phyloP scores from a whole-genome alignment of 148 eudicot genomes.

The Chenopodium formosanum region DNA sequence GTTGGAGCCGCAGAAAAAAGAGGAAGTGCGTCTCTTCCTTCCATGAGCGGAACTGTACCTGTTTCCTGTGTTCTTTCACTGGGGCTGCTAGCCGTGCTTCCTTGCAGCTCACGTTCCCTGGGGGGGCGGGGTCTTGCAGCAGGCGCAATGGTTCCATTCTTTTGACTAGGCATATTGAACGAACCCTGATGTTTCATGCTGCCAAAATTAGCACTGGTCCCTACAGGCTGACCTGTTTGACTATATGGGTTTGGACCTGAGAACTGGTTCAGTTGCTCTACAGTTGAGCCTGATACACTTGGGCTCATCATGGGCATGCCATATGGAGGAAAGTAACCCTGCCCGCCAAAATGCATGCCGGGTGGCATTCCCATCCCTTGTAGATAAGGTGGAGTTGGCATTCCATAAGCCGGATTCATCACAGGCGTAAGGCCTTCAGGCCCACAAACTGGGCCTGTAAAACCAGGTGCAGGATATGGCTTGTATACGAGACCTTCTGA shows the following conservation, averaged over 20 bases:
- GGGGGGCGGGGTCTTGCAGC: constrained; percentile 20
- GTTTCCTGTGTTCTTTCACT: constrained; percentile 31
- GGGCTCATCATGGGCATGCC: constrained; percentile 57
- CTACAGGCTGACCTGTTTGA: constrained; percentile 33
- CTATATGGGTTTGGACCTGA: constrained; percentile 27
- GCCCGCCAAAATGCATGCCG: constrained; percentile 39
- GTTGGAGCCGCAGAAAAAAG: constrained; percentile 47
- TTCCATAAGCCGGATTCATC: constrained; percentile 44
- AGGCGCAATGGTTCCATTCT: constrained; percentile 22
- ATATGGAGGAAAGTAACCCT: constrained; percentile 65
- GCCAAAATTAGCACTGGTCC: constrained; percentile 28
- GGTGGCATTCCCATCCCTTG: constrained; percentile 53
- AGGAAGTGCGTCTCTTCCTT: constrained; percentile 41
- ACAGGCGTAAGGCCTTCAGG: constrained; percentile 41
- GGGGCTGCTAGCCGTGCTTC: constrained; percentile 65
- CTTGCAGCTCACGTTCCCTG: constrained; percentile 49
- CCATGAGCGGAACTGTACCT: constrained; percentile 3
- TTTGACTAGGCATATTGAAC: constrained; percentile 36
- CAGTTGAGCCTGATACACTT: constrained; percentile 42
- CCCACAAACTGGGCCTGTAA: constrained; percentile 41
- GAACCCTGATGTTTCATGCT: constrained; percentile 41
- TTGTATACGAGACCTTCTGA: constrained; percentile 93
- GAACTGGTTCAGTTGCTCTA: constrained; percentile 43
- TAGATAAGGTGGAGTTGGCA: constrained; percentile 36
- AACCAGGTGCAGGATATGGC: constrained; percentile 72